Conservation (phyloP, 257 asterid species). For the Ehretia macrophylla region DNA sequence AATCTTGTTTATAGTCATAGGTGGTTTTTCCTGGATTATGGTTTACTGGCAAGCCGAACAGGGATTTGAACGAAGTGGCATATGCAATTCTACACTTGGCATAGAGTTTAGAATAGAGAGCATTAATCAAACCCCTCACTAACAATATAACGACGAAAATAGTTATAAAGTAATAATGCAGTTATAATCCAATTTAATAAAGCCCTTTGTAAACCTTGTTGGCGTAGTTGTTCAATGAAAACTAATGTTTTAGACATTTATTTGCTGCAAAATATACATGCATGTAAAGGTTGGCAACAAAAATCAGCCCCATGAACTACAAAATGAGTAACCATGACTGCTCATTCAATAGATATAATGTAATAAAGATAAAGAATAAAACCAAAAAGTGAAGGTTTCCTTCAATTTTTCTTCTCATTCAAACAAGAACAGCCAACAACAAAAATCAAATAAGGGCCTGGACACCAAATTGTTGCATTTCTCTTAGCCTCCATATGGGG, state of each 20-base stretch:
- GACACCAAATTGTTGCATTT: slow-evolving; percentile 87
- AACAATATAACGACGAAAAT: too few relatives aligned
- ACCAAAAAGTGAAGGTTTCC: not conserved
- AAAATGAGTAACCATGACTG: not conserved
- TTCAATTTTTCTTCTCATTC: not conserved
- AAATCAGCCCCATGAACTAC: not conserved
- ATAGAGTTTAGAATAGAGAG: too few relatives aligned
- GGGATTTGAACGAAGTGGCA: too few relatives aligned
- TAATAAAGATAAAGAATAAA: not conserved
- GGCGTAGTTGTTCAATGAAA: not conserved
- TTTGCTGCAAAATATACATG: not conserved
- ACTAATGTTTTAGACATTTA: not conserved
- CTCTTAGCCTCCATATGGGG: slow-evolving; percentile 90
- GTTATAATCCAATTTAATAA: too few relatives aligned
- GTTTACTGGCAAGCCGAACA: too few relatives aligned
- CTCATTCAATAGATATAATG: not conserved
- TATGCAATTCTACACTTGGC: too few relatives aligned
- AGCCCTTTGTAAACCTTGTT: too few relatives aligned
- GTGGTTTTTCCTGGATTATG: too few relatives aligned
- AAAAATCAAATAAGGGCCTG: slow-evolving; percentile 74
- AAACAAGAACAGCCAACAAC: not conserved
- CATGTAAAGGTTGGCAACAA: not conserved
- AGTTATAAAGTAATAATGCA: too few relatives aligned
- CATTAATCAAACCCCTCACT: too few relatives aligned
- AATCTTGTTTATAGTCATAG: too few relatives aligned